Percentiles rank a stretch among this genome's conserved stretches.
Conservation (phyloP, 1,139 yeast species). For the Yamadazyma kanchanaburiensis region DNA sequence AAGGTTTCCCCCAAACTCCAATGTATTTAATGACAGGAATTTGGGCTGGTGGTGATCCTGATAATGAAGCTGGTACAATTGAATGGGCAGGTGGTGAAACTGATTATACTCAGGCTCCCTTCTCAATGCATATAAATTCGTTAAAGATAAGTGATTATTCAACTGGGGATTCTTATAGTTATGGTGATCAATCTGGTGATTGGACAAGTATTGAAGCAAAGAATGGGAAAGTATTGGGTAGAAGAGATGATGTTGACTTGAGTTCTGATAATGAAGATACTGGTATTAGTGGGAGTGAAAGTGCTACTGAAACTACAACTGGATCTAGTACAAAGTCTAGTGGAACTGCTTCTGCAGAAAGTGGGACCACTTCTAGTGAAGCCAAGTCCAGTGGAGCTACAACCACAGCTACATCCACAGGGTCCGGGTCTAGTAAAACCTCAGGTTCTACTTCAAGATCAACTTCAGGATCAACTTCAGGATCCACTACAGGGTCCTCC, state of each 20-base stretch:
- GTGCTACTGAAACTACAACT: conserved; percentile 1
- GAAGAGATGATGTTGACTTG: conserved; percentile 41
- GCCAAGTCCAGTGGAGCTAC: too few relatives aligned
- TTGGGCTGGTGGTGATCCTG: conserved; percentile 47
- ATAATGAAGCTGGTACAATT: conserved; percentile 46
- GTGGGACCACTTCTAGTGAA: background rate
- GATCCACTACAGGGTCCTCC: too few relatives aligned
- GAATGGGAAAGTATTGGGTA: conserved; percentile 60
- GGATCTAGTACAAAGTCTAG: conserved; percentile 4
- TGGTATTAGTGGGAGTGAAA: conserved; percentile 1
- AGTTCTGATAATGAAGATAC: conserved; percentile 4
- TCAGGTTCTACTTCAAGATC: conserved; percentile 2
- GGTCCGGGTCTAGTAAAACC: conserved; percentile 1
- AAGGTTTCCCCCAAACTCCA: conserved; percentile 51
- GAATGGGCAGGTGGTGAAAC: conserved; percentile 45
- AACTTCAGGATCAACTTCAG: conserved; percentile 2
- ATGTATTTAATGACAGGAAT: conserved; percentile 43
- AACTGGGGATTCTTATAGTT: conserved; percentile 33
- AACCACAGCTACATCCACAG: background rate
- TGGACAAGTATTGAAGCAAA: conserved; percentile 66
- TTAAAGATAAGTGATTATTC: conserved; percentile 31
- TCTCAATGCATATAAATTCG: conserved; percentile 26
- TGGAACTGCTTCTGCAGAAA: conserved; percentile 1
- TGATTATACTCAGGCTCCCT: conserved; percentile 36
- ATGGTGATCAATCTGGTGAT: conserved; percentile 55